Evolutionary conservation across 148 eudicot species (phyloP).

Genomic region (Chenopodium quinoa): DNA sequence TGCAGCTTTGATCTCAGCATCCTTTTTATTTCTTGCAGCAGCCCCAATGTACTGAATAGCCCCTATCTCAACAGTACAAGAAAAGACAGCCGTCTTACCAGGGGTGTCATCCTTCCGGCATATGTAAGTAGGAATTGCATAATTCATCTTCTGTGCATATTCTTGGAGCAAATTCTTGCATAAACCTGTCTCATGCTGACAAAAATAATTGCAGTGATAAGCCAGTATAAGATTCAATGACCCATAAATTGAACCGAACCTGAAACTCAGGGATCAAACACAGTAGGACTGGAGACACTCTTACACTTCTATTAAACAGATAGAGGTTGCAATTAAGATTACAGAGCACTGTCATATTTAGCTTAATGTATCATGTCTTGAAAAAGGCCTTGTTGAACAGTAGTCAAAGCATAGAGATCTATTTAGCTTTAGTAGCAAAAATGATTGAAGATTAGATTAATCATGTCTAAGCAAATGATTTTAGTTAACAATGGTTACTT

Average conservation of each 20-base stretch:
- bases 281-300: not conserved
- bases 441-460: not conserved
- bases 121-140: constrained; percentile 66
- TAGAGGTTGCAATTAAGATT: not conserved
- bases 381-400: no score
- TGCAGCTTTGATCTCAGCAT: constrained; percentile 98
- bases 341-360: no score
- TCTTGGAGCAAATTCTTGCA: constrained; percentile 92
- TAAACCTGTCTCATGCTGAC: constrained; percentile 93
- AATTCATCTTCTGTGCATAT: constrained; percentile 96
- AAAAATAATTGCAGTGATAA: not conserved
- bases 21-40: constrained; percentile 71
- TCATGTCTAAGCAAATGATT: not conserved
- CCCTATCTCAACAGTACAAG: constrained; percentile 77
- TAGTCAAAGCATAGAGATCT: not conserved
- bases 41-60: constrained; percentile 80
- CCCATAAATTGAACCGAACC: not conserved
- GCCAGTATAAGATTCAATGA: not conserved
- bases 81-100: constrained; percentile 33
- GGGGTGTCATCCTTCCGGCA: constrained; percentile 41
- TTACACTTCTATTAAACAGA: not conserved
- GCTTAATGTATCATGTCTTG: no score
- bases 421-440: no score
- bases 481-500: not conserved
- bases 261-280: not conserved